These are phyloP conservation scores for Penicillium parvum DNA, from an alignment of 495 filamentous ascomycete genomes.

Conservation along the genomic window DNA sequence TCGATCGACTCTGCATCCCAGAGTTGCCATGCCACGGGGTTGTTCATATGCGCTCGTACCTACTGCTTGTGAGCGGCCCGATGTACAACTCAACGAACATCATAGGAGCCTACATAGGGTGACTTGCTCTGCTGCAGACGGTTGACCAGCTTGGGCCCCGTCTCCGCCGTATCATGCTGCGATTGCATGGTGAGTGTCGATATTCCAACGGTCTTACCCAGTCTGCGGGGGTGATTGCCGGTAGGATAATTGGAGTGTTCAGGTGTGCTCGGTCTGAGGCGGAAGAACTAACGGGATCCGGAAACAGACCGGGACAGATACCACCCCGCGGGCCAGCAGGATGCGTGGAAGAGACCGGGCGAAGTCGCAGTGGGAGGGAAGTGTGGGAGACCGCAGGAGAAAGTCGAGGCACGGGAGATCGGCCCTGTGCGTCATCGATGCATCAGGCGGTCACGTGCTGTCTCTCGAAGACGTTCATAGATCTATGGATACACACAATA, in stretches of 20 bases:
- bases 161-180: conserved; percentile 23
- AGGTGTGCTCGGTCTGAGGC: conserved; percentile 7
- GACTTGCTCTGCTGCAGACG: conserved; percentile 69
- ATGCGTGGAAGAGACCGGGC: conserved; percentile 1
- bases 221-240: conserved; percentile 3
- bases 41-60: conserved; percentile 76
- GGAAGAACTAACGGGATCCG: conserved; percentile 20
- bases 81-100: not conserved
- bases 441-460: conserved; percentile 31
- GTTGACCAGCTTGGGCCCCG: conserved; percentile 53
- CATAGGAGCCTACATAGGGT: conserved; percentile 59
- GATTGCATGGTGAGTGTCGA: conserved; percentile 25
- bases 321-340: conserved; percentile 4
- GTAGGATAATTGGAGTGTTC: conserved; percentile 2
- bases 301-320: conserved; percentile 6
- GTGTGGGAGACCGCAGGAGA: conserved; percentile 21
- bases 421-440: conserved; percentile 37
- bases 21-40: conserved; percentile 90
- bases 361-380: conserved; percentile 9
- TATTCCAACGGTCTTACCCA: conserved; percentile 9
- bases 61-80: conserved; percentile 28
- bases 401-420: conserved; percentile 29
- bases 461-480: not conserved
- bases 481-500: too few species aligned
- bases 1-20: conserved; percentile 74